Conservation (phyloP, 2,329 filamentous ascomycete species). For the Colletotrichum caudatum region DNA sequence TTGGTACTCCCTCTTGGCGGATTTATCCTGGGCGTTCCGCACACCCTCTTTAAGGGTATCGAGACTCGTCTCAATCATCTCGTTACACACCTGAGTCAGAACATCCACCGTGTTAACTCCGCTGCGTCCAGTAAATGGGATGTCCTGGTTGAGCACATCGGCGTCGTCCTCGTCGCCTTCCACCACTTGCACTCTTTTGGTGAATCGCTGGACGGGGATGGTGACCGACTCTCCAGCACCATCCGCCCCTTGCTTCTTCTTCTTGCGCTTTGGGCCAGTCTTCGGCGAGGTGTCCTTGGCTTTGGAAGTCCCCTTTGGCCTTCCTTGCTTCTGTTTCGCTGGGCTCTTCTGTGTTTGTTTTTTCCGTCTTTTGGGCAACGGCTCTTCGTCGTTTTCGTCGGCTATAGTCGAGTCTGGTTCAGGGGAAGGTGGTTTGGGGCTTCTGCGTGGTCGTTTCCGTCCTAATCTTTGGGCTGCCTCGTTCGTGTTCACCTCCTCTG, state of each 20-base stretch:
- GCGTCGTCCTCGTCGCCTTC: slow-evolving; percentile 56
- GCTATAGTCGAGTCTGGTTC: slow-evolving; percentile 54
- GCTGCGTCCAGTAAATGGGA: slow-evolving; percentile 64
- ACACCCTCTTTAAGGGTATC: slow-evolving; percentile 58
- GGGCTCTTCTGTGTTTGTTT: slow-evolving; percentile 54
- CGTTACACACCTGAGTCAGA: slow-evolving; percentile 70
- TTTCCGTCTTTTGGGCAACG: slow-evolving; percentile 55
- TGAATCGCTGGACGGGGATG: slow-evolving; percentile 72
- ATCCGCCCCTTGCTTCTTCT: slow-evolving; percentile 37
- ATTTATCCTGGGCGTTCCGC: slow-evolving; percentile 55
- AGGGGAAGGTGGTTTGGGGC: slow-evolving; percentile 54
- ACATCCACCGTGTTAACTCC: slow-evolving; percentile 74
- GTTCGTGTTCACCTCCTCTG: slow-evolving; percentile 57
- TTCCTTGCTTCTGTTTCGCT: slow-evolving; percentile 56
- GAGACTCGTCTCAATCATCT: slow-evolving; percentile 66
- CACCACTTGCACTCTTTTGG: slow-evolving; percentile 56
- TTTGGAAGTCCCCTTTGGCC: slow-evolving; percentile 31
- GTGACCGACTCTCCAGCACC: slow-evolving; percentile 54
- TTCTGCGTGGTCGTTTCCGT: slow-evolving; percentile 58
- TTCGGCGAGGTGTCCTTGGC: slow-evolving; percentile 44
- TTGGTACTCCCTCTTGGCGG: slow-evolving; percentile 64
- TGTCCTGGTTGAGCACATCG: slow-evolving; percentile 62
- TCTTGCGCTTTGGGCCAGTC: slow-evolving; percentile 42
- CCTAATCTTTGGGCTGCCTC: slow-evolving; percentile 59
- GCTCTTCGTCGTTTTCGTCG: slow-evolving; percentile 47